phyloP scores from a whole-genome alignment of 345 rosid genomes.

The Euphorbia lathyris region DNA sequence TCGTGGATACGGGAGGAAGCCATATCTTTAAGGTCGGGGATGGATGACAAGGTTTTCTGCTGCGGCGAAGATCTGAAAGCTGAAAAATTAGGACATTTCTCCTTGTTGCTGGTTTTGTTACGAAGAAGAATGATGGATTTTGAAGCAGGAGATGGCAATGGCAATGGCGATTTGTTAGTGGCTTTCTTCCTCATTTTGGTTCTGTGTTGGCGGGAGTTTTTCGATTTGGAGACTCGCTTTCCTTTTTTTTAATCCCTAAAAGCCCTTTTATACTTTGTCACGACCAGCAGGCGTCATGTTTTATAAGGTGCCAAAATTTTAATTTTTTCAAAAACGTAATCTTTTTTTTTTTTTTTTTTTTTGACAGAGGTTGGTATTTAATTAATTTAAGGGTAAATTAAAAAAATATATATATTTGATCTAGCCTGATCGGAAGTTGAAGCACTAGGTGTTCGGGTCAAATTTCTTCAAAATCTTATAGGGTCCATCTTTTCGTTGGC shows the following conservation, averaged over 20 bases:
- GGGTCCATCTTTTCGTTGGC: too few species aligned
- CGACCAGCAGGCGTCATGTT: too few species aligned
- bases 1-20: conserved; percentile 40
- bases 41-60: conserved; percentile 25
- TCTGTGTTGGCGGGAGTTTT: not conserved
- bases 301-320: too few species aligned
- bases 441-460: too few species aligned
- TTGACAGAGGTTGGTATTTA: too few species aligned
- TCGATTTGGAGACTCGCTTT: not conserved
- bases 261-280: too few species aligned
- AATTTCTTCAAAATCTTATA: too few species aligned
- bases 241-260: not conserved
- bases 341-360: too few species aligned
- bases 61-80: conserved; percentile 11
- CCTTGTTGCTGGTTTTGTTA: not conserved
- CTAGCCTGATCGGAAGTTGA: too few species aligned
- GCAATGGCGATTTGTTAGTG: conserved; percentile 12
- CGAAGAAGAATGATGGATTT: not conserved
- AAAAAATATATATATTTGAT: too few species aligned
- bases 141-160: conserved; percentile 8
- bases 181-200: conserved; percentile 9
- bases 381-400: too few species aligned
- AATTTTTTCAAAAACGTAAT: too few species aligned
- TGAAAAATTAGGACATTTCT: not conserved
- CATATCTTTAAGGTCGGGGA: conserved; percentile 41